These are phyloP conservation scores for Monilinia aucupariae DNA, from an alignment of 2,329 filamentous ascomycete genomes.

Conservation along the genomic window DNA sequence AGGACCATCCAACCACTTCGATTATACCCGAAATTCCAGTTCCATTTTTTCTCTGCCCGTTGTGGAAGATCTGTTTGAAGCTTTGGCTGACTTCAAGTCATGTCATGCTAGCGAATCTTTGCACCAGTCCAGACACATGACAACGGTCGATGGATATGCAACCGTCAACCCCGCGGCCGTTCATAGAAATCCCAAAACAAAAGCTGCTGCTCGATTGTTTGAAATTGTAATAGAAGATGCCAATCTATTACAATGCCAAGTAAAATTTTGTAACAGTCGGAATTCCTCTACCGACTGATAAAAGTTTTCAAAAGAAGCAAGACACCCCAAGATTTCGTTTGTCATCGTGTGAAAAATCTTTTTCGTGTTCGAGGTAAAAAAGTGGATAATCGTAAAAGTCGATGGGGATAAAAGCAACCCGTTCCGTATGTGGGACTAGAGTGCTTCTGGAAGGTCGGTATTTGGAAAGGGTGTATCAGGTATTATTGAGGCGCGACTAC, in stretches of 20 bases:
- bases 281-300: conserved; percentile 12
- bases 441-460: conserved; percentile 14
- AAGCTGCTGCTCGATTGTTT: background rate
- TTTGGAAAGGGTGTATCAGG: conserved; percentile 1
- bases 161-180: background rate
- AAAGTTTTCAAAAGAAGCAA: background rate
- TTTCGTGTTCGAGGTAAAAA: conserved; percentile 6
- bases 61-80: background rate
- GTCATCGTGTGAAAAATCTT: conserved; percentile 12
- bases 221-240: background rate
- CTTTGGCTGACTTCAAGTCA: background rate
- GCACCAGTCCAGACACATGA: background rate
- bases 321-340: conserved; percentile 5
- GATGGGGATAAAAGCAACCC: background rate
- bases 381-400: conserved; percentile 7
- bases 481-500: conserved; percentile 2
- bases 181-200: background rate
- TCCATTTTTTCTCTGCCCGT: background rate
- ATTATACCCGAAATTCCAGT: background rate
- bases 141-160: background rate
- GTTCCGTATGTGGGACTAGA: background rate
- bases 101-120: background rate
- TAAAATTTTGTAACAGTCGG: background rate
- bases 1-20: conserved; percentile 5
- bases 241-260: background rate